These are phyloP conservation scores for Hymenoscyphus salicellus DNA, from an alignment of 2,329 filamentous ascomycete species.

Conservation along the genomic window DNA sequence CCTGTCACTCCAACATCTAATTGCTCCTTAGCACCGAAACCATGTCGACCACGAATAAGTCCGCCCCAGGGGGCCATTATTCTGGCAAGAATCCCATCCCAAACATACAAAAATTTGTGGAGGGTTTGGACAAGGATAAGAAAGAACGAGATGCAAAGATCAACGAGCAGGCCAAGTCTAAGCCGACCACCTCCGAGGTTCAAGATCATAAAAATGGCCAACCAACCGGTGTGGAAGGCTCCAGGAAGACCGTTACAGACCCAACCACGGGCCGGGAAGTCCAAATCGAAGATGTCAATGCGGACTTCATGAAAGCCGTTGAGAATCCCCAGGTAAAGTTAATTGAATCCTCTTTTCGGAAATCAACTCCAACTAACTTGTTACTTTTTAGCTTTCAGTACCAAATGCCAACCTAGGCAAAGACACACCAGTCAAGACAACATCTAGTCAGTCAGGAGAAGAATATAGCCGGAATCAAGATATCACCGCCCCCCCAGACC, in stretches of 20 bases:
- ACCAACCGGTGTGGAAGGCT: constrained; percentile 38
- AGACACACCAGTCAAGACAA: constrained; percentile 67
- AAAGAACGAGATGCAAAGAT: constrained; percentile 69
- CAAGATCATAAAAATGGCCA: constrained; percentile 44
- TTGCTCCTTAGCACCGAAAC: not conserved
- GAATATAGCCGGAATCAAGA: constrained; percentile 87
- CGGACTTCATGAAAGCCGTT: constrained; percentile 65
- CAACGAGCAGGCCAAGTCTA: constrained; percentile 51
- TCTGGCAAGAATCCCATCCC: constrained; percentile 81
- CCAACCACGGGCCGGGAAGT: constrained; percentile 85
- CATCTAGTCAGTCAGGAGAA: constrained; percentile 65
- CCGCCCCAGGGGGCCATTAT: constrained; percentile 64
- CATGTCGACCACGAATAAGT: constrained; percentile 18
- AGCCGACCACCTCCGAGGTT: constrained; percentile 38
- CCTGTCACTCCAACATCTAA: not conserved
- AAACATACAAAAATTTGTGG: constrained; percentile 80
- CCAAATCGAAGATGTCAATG: constrained; percentile 76
- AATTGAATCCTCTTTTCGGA: constrained; percentile 6
- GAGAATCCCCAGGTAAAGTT: constrained; percentile 64
- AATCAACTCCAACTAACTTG: not conserved
- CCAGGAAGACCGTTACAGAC: constrained; percentile 69
- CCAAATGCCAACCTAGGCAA: constrained; percentile 87
- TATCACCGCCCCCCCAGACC: constrained; percentile 85
- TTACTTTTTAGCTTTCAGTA: constrained; percentile 61
- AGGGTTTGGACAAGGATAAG: constrained; percentile 76